Evolutionary conservation across 805 yeast genomes (phyloP), one percentile per base, ranked within the genome.

Genomic region (Candida ipomoeae): DNA sequence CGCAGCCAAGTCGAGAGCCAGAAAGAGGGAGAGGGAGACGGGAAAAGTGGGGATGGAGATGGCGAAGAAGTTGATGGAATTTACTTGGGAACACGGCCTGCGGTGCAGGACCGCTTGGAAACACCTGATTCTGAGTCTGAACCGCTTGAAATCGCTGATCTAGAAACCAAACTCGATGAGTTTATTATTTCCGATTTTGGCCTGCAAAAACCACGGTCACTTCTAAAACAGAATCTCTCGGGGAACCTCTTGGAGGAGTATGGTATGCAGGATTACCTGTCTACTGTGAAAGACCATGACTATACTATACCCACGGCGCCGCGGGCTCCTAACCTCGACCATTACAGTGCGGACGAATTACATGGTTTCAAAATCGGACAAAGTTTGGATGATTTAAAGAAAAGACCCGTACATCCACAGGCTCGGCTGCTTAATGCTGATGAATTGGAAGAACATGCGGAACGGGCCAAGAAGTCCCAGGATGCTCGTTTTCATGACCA

Each of bases 181-280:
- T 57, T 55, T 26, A 40, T 58, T 6, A 38, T 51, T 3, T 44
- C 55, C 13, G 59, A 54, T 45, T 37, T 49, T 46, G 51, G 50
- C 36, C 53, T 51, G 45, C 54, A 44, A 46, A 63, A 61, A 47
- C 65, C 56, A 23, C 53, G 77, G 6, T 68, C 66, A 50, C 46
- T 71, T 44, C 65, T 71, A 35, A 57, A 53, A 11, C 60, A 62
- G 35, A 66, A 66, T 44, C 48, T 69, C 44, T 57, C 67, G 15
- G 70, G 64, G 31, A 64, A 69, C 44, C 61, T 70, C 31, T 55
- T 71, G 23, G 69, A 68, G 34, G 77, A 73, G 46, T 73, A 73
- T 54, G 77, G 77, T 1, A 48, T 73, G 14, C 63, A 55, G 3
- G 61, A 63, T 50, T 70, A 69, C 52, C 43, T 54, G 7, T 64